Base-by-base conservation (phyloP, 1,139 yeast species). In the Wickerhamomyces sp. region DNA sequence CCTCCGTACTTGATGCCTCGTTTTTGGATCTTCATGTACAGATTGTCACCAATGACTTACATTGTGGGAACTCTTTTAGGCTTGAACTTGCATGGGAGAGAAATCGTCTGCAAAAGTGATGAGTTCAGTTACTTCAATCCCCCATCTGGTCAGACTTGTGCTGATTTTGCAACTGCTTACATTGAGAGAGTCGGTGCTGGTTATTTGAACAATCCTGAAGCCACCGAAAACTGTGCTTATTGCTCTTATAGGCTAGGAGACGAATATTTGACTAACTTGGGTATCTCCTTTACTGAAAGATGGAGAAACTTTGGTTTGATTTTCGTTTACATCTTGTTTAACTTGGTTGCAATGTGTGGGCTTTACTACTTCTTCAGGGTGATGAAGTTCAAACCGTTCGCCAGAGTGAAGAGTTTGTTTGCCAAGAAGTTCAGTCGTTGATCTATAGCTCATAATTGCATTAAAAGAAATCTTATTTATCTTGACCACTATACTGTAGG, bases 21-120 rank as follows among this genome's bases (percentile, higher is more conserved):
- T 2, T 81, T 83, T 61, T 82, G 81, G 80, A 68, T 65, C 2
- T 86, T 83, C 64, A 79, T 83, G 85, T 75, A 78, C 62, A 73
- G 78, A 51, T 71, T 72, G 3, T 75, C 84, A 6, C 91, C 91
- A 17, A 72, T 75, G 58, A 78, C 87, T 1, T 83, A 81, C 49
- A 65, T 77, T 46, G 70, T 82, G 35, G 78, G 76, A 36, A 79
- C 78, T 27, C 60, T 80, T 51, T 65, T 79, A 30, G 58, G 74
- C 16, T 42, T 66, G 10, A 41, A 79, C 39, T 57, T 80, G 22
- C 83, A 80, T 40, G 66, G 71, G 14, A 70, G 80, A 35, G 58
- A 64, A 9, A 80, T 83, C 12, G 49, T 48, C 14, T 84, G 94
- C 57, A 52, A 65, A 4, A 45, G 51, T 2, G 58, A 59, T 28